Evolutionary conservation across 352 stramenopile species (phyloP), one percentile per base, ranked within the genome.

Genomic region (Pythium utonaiense): DNA sequence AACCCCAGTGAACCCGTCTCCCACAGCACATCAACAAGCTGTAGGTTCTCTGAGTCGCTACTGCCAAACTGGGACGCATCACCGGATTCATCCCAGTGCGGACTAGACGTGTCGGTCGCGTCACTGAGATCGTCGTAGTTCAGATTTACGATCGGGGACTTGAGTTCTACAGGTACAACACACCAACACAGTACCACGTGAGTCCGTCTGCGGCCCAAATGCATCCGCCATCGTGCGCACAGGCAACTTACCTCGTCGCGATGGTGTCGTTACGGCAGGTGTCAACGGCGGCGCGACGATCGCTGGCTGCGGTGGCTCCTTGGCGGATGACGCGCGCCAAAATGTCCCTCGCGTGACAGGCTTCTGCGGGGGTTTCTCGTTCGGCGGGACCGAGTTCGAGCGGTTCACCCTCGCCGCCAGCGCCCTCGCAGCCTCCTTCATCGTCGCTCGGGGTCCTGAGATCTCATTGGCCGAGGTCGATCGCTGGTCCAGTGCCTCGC

Each of bases 11-110:
- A 86, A 0, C 86, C 86, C 0, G 82, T 89, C 42, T 90, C 82
- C 86, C 86, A 95, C 45, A 80, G 78, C 28, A 93, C 85, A 54
- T 93, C 77, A 48, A 89, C 89, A 34, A 87, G 75, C 36, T 74
- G 61, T 28, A 62, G 68, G 10, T 80, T 67, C 14, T 60, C 53
- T 6, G 9, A 9, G 44, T n/a, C 19, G 25, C 33, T n/a, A 22
- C 34, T 45, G 17, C 17, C 24, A 10, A 45, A 24, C 38, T 45
- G 17, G 38, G 38, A 45, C 9, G 17, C 24, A 8, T 45, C 38
- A 9, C 19, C 24, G 17, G 38, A 45, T 22, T 57, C 60, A 17
- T 62, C 60, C 53, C 44, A 62, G 9, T 44, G 34, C 6, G 56
- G 45, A 19, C 36, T 57, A 3, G 60, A 54, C 10, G 59, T 60